Percentiles rank a stretch among this genome's conserved stretches.
Evolutionary conservation across 192 early-diverging fungal species (phyloP).

Genomic region (Borealophlyctis nickersoniae): DNA sequence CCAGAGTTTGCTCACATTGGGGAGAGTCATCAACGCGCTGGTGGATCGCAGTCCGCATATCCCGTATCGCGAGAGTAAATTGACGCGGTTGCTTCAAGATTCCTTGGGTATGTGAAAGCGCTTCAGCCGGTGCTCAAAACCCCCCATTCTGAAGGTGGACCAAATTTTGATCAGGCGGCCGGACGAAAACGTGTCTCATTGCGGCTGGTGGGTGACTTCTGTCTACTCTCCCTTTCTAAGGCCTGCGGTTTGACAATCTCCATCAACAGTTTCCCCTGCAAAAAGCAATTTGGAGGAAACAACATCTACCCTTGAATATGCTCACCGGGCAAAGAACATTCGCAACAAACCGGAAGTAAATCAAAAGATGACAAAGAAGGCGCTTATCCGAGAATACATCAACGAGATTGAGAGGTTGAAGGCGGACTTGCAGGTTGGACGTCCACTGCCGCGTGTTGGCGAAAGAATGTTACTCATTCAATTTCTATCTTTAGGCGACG

Average conservation of each 20-base stretch:
- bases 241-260: neutral
- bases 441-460: too few relatives aligned
- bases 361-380: conserved; percentile 76
- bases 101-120: conserved; percentile 90
- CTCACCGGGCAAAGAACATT: conserved; percentile 55
- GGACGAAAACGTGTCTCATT: conserved; percentile 93
- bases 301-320: conserved; percentile 91
- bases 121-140: too few relatives aligned
- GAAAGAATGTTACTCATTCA: neutral
- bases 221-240: conserved; percentile 3
- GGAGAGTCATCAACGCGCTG: conserved; percentile 94
- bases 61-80: conserved; percentile 93
- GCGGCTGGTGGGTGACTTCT: conserved; percentile 59
- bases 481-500: conserved; percentile 44
- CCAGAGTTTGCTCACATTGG: conserved; percentile 86
- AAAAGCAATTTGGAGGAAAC: conserved; percentile 81
- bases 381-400: conserved; percentile 77
- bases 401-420: conserved; percentile 76
- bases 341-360: conserved; percentile 57
- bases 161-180: conserved; percentile 45
- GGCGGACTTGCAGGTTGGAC: conserved; percentile 69
- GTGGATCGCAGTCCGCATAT: conserved; percentile 76
- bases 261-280: conserved; percentile 63
- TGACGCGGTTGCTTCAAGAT: conserved; percentile 88
- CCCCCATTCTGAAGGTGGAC: neutral